These are phyloP conservation scores for Hordeum vulgare DNA, from an alignment of 176 grass and related monocot species.

Conservation along the genomic window DNA sequence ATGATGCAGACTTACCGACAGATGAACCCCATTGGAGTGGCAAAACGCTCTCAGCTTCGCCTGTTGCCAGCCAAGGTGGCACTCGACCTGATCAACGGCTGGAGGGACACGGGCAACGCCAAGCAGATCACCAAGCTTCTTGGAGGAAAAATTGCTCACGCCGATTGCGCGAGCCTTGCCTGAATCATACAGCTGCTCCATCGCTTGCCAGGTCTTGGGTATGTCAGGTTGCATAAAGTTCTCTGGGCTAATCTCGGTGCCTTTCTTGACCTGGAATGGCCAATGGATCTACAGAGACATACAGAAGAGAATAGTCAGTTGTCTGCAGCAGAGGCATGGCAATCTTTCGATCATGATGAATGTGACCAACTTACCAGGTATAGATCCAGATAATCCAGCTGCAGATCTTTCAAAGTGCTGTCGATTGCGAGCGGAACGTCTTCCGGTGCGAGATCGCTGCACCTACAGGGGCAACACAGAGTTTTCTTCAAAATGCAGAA, in stretches of 20 bases:
- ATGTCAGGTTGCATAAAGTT: conserved; percentile 52
- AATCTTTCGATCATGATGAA: background rate
- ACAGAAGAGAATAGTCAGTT: background rate
- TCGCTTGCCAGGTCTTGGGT: conserved; percentile 58
- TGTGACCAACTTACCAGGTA: conserved; percentile 47
- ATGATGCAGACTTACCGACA: conserved; percentile 38
- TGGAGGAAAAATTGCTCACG: conserved; percentile 83
- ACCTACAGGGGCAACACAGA: conserved; percentile 26
- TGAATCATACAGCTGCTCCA: conserved; percentile 60
- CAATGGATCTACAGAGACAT: conserved; percentile 56
- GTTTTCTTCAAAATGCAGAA: background rate
- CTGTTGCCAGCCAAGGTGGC: conserved; percentile 71
- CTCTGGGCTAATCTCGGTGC: conserved; percentile 29
- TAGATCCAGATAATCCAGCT: conserved; percentile 70
- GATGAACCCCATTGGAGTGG: conserved; percentile 49
- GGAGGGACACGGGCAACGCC: conserved; percentile 47
- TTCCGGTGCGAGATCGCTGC: conserved; percentile 55
- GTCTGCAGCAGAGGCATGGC: background rate
- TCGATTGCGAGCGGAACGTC: conserved; percentile 47
- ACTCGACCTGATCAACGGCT: conserved; percentile 70
- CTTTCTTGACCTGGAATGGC: conserved; percentile 73
- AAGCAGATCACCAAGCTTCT: conserved; percentile 62
- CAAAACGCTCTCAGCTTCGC: conserved; percentile 50
- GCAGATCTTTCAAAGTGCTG: conserved; percentile 44
- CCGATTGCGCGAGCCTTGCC: conserved; percentile 66